Percentiles rank a stretch among this genome's conserved stretches.
Evolutionary conservation across 2,329 filamentous ascomycete genomes (phyloP).

Genomic region (Alternaria incomplexa): DNA sequence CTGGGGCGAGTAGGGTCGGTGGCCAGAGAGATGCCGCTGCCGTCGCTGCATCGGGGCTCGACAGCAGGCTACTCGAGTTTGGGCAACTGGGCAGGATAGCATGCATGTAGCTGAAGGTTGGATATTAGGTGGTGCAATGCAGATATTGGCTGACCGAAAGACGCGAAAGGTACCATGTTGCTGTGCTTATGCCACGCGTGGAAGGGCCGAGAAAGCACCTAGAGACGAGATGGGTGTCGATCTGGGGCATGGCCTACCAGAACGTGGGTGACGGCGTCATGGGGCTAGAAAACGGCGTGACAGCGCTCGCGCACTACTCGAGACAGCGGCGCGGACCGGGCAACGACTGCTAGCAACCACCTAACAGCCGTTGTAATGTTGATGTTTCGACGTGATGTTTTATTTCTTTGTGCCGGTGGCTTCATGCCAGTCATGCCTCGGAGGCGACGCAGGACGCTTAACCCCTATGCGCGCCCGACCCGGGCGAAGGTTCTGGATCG

Average conservation of each 20-base stretch:
- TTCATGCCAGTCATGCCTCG: background rate
- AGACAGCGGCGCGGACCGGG: constrained; percentile 27
- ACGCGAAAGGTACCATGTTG: background rate
- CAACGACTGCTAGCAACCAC: background rate
- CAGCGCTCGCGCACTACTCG: background rate
- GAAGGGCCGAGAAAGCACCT: constrained; percentile 4
- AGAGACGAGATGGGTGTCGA: background rate
- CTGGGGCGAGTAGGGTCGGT: constrained; percentile 13
- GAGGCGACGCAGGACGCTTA: background rate
- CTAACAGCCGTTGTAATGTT: constrained; percentile 9
- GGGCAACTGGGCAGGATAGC: constrained; percentile 2
- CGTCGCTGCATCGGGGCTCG: constrained; percentile 15
- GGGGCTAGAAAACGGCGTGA: background rate
- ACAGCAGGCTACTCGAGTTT: constrained; percentile 2
- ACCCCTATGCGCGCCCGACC: background rate
- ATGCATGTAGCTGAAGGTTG: background rate
- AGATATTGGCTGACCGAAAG: background rate
- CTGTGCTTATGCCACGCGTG: constrained; percentile 1
- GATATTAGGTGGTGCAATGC: background rate
- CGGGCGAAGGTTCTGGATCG: constrained; percentile 1
- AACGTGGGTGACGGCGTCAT: background rate
- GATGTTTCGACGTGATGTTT: background rate
- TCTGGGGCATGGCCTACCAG: background rate
- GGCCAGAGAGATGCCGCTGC: constrained; percentile 11
- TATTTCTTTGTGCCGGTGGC: background rate